phyloP scores from a whole-genome alignment of 2,329 filamentous ascomycete species.

The Uncinocarpus reesii region DNA sequence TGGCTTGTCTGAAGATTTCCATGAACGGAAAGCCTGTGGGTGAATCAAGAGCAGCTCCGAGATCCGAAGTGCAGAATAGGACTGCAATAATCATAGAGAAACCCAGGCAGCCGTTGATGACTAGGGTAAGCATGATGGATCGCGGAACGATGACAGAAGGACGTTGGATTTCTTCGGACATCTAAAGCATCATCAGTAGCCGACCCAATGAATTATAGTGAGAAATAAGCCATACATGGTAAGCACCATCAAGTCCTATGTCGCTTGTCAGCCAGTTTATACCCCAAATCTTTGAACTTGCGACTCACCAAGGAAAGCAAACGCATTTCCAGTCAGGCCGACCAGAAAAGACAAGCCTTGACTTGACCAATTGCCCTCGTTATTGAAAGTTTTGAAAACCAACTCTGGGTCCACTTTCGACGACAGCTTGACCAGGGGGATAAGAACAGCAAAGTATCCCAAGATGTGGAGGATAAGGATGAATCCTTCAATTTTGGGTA shows the following conservation, averaged over 20 bases:
- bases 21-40: conserved; percentile 42
- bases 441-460: conserved; percentile 38
- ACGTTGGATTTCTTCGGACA: conserved; percentile 44
- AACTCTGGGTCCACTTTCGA: conserved; percentile 19
- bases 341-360: conserved; percentile 33
- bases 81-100: conserved; percentile 39
- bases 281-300: neutral
- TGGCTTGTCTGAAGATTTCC: conserved; percentile 42
- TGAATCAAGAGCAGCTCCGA: conserved; percentile 31
- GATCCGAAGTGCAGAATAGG: conserved; percentile 36
- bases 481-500: conserved; percentile 44
- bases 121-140: conserved; percentile 40
- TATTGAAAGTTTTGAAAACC: conserved; percentile 33
- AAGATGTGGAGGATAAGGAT: conserved; percentile 42
- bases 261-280: conserved; percentile 17
- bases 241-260: conserved; percentile 27
- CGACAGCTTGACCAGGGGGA: conserved; percentile 28
- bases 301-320: conserved; percentile 21
- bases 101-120: conserved; percentile 41
- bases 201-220: conserved; percentile 13
- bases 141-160: conserved; percentile 40
- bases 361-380: conserved; percentile 30
- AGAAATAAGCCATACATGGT: conserved; percentile 23
- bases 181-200: conserved; percentile 21
- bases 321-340: conserved; percentile 23